A percentile compares a stretch with the other conserved stretches of the same genome.
These are phyloP conservation scores for Starmerella apicola DNA, from an alignment of 805 yeast species.

Conservation along the genomic window DNA sequence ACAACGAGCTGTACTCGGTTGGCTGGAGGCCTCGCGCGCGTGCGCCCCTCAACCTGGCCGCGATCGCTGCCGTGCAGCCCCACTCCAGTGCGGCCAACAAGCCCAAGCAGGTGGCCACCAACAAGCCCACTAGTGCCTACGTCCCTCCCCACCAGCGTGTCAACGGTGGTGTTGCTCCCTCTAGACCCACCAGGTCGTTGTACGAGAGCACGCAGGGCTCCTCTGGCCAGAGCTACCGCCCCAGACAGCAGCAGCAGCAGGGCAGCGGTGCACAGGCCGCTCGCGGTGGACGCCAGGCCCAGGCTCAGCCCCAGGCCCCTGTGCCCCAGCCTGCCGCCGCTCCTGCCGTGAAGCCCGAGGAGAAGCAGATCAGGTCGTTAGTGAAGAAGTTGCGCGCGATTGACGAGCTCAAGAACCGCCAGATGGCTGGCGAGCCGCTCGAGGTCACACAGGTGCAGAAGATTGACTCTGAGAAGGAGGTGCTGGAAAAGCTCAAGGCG, in stretches of 20 bases:
- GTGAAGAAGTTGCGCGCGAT: conserved; percentile 93
- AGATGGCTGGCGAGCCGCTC: conserved; percentile 66
- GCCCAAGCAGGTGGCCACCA: conserved; percentile 26
- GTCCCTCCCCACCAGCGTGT: conserved; percentile 91
- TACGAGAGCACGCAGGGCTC: conserved; percentile 18
- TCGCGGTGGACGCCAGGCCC: conserved; percentile 27
- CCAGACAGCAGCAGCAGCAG: background rate
- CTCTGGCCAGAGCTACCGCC: conserved; percentile 1
- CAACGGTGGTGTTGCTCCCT: conserved; percentile 22
- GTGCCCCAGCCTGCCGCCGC: conserved; percentile 41
- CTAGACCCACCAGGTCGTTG: conserved; percentile 24
- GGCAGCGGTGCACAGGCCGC: background rate
- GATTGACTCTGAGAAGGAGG: conserved; percentile 73
- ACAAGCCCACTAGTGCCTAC: conserved; percentile 72
- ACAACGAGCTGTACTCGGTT: conserved; percentile 65
- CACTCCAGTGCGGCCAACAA: conserved; percentile 56
- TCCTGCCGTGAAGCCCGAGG: conserved; percentile 44
- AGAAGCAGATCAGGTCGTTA: conserved; percentile 80
- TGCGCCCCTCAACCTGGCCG: conserved; percentile 34
- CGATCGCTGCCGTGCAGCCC: conserved; percentile 43
- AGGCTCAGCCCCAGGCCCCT: conserved; percentile 35
- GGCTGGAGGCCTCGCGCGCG: conserved; percentile 69
- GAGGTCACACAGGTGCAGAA: conserved; percentile 90
- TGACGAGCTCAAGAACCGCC: conserved; percentile 74
- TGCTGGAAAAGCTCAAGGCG: conserved; percentile 56